Evolutionary conservation across 1,284 basidiomycete species (phyloP), one percentile per base, ranked within the genome.

Genomic region (Afroboletus lepidellus): DNA sequence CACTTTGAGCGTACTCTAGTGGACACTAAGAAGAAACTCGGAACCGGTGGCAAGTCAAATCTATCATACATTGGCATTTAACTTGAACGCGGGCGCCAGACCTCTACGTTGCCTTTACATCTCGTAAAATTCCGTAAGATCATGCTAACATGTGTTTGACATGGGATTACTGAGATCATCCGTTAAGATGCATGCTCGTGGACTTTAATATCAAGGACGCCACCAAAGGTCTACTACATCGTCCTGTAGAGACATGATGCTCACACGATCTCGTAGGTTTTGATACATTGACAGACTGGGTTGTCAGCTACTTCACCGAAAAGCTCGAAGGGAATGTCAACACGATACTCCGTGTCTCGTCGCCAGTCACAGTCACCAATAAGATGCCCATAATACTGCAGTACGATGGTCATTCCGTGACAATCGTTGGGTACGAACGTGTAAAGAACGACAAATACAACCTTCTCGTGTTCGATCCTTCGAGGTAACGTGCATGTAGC

Each of bases 301-400:
- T 90, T 39, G 74, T 81, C 16, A 64, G 77, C 38, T 85, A 91
- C 62, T 88, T 90, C 65, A 74, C 77, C n/a, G 71, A 75, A 13
- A 59, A 54, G 57, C 58, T 41, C 52, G 60, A 53, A 55, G 63
- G 57, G 20, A 75, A 78, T 34, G 64, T 81, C 12, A 73, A 79
- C 54, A 75, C 82, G 48, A 74, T 73, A 23, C 65, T 85, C 58
- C 66, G 70, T 41, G 69, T 68, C 5, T 73, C 78, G 3, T 72
- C 74, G 3, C 73, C 84, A 5, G 74, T 94, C 9, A 61, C 74
- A 5, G 67, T 76, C 27, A 86, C 85, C 1, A 67, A 79, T 30
- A 81, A 77, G 60, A 84, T 91, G 78, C 92, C 92, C 5, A 62
- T 95, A 18, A 84, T 95, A 34, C 73, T 95, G 41, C 84, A 94